These are phyloP conservation scores for Prunus persica DNA, from an alignment of 306 rosid species.

Conservation along the genomic window Prunus_persica_NCBIv2 NC_034009.1:5990501-5991000, in stretches of 20 bases:
- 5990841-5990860: too few relatives aligned
- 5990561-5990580: slow-evolving; percentile 92
- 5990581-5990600: slow-evolving; percentile 61
- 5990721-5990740: neutral
- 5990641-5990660: slow-evolving; percentile 7
- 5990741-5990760: neutral
- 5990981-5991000: neutral
- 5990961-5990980: neutral
- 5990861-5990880: too few relatives aligned
- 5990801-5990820: neutral
- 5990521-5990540: slow-evolving; percentile 89
- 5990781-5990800: neutral
- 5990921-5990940: neutral
- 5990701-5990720: neutral
- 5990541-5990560: slow-evolving; percentile 97
- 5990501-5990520: slow-evolving; percentile 99
- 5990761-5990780: neutral
- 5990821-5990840: too few relatives aligned
- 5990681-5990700: neutral
- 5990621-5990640: slow-evolving; percentile 62
- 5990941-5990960: neutral
- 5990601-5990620: slow-evolving; percentile 41
- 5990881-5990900: neutral
- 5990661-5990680: neutral
- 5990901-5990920: neutral